Evolutionary conservation across 345 rosid species (phyloP).

Genomic region (Eucalyptus pauciflora): DNA sequence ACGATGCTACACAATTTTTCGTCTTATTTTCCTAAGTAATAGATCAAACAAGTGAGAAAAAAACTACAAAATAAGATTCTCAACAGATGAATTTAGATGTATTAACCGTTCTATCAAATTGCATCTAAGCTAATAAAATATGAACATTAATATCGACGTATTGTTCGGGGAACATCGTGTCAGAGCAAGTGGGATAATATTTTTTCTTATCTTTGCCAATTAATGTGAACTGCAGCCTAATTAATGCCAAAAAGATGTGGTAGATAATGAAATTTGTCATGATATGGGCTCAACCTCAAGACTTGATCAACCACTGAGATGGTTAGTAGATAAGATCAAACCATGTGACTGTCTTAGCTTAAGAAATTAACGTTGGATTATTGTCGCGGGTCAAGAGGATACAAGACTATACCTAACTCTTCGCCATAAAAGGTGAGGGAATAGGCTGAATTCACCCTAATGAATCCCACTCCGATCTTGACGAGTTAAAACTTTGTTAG

Average conservation of each 20-base stretch:
- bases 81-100: neutral
- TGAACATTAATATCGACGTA: neutral
- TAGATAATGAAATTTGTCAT: neutral
- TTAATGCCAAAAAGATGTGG: neutral
- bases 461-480: fast-evolving
- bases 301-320: neutral
- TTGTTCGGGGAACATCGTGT: neutral
- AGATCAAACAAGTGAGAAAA: neutral
- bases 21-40: neutral
- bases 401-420: neutral
- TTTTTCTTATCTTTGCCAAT: neutral
- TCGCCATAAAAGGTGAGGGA: neutral
- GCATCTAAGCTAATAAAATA: neutral
- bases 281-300: neutral
- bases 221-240: neutral
- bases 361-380: no score
- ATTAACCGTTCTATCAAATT: neutral
- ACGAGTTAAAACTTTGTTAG: no score
- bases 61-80: neutral
- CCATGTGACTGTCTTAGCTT: neutral
- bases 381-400: neutral
- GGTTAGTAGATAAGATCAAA: neutral
- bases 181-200: neutral
- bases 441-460: neutral
- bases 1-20: neutral